Evolutionary conservation across 1,139 yeast species (phyloP), one percentile per base, ranked within the genome.

Genomic region (Saccharomyces pastorianus): DNA sequence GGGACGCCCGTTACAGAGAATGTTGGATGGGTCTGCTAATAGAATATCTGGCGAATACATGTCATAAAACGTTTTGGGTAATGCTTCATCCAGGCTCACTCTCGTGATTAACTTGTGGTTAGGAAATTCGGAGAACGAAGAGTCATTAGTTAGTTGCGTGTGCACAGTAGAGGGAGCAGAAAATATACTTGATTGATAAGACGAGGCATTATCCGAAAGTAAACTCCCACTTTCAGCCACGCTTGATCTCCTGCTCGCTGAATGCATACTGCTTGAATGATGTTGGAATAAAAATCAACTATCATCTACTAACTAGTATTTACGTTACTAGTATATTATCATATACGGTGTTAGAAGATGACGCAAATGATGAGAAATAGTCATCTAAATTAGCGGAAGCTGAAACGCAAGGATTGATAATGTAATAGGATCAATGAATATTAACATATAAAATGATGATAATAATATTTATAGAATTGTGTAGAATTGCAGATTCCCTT

Each of bases 1-100:
- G 9, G 88, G 88, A 44, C 88, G 73, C 3, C 85, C 86, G 55
- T 78, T 75, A 8, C 77, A 71, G 25, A 76, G 66, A 29, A 76
- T 59, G 42, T 65, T 65, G 1, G 64, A 59, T 14, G 74, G 73
- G 53, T 71, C 73, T 6, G 61, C 53, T 50, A 70, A 66, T 48
- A 78, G 68, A 20, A 79, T 68, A 51, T 80, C 82, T 1, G 81
- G 77, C 0, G 82, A 71, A 64, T 82, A 82, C 79, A 81, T 80
- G 63, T 79, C 82, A 38, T 70, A 63, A 60, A 76, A 82, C 34
- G 71, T 70, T 17, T 64, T 63, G 1, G 86, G 85, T n/a, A 82
- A 62, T 1, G 80, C 83, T 23, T 71, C 71, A 50, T 69, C 70
- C 38, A 73, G 51, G 2, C 71, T 59, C 3, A 72, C 53, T 42